Evolutionary conservation across 306 rosid genomes (phyloP), one percentile per base, ranked within the genome.

Genomic region (Geum urbanum): DNA sequence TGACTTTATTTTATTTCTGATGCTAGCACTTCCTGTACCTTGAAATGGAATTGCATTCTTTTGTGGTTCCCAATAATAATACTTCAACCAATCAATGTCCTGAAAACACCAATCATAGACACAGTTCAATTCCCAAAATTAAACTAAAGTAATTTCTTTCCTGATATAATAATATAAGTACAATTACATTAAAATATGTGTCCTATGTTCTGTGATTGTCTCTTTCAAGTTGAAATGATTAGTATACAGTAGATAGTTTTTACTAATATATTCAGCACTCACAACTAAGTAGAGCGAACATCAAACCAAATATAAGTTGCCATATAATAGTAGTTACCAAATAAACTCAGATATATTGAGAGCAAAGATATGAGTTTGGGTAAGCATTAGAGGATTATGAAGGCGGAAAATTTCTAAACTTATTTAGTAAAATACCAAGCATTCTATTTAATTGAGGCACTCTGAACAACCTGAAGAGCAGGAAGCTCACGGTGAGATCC

Each of bases 401-500:
- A 50, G 55, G 43, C 70, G 68, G 4, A 68, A 13, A 71, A 43
- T 63, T 57, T 41, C 19, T 14, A 10, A 9, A 57, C 39, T 32
- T 59, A 32, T 6, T 0, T 13, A 11, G 32, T 58, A 61, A 57
- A 50, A 70, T 35, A 73, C 61, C 41, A 54, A 75, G 27, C 59
- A 77, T 35, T 48, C 75, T 16, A 27, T 91, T 84, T 84, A 64
- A 71, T 44, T 7, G 97, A 87, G 78, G 91, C 95, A 47, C 72
- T 70, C 18, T 89, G 96, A 70, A 79, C 90, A 66, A 89, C 79
- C 74, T 79, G 84, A 58, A 91, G 97, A 1, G 96, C 78, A 0
- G 99, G 97, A 86, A 95, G 96, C 70, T 84, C 96, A 20, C 96
- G 96, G 75, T 95, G 99, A 20, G 99, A 90, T 53, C 84, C 99